Evolutionary conservation across 805 yeast species (phyloP), one percentile per base, ranked within the genome.

Genomic region (Suhomyces pyralidae): DNA sequence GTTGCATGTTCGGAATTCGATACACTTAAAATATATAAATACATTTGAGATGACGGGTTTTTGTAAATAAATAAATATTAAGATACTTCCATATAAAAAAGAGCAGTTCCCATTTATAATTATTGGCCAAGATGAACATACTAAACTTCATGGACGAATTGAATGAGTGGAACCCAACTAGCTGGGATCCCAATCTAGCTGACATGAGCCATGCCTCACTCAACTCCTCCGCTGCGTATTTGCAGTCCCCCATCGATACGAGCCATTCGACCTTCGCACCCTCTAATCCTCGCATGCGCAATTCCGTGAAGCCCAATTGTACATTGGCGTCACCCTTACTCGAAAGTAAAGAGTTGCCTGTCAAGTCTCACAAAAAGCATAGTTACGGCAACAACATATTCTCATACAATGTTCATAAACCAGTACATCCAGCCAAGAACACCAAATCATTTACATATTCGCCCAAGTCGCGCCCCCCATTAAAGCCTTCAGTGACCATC

Each of bases 271-370:
- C 24, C 12, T 28, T 45, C 36, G 32, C 32, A 14, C 36, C 32
- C 8, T 9, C 45, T 3, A 47, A 40, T 25, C 45, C 50, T 17
- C 10, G 51, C 25, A 43, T 51, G 51, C 51, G 51, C 22, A 45
- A 51, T 45, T 45, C 54, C 3, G 30, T 48, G 15, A 49, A 49
- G 17, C 51, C 56, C 48, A 52, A 58, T 40, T 45, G 60, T 28
- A 53, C 65, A 3, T 55, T 65, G 36, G 61, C 66, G 20, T 62
- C 66, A 19, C 69, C 69, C n/a, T 56, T 65, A 43, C 48, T 59
- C 38, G 65, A 58, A 25, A 51, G 54, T 30, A 46, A 49, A 32
- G 54, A 19, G 52, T 49, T 28, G 17, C 43, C 40, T 19, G 40
- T 43, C 19, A 46, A 24, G 26, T 14, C 40, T n/a, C 45, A 30